Conservation (phyloP, 805 yeast genomes). For the Kluyveromyces starmeri region DNA sequence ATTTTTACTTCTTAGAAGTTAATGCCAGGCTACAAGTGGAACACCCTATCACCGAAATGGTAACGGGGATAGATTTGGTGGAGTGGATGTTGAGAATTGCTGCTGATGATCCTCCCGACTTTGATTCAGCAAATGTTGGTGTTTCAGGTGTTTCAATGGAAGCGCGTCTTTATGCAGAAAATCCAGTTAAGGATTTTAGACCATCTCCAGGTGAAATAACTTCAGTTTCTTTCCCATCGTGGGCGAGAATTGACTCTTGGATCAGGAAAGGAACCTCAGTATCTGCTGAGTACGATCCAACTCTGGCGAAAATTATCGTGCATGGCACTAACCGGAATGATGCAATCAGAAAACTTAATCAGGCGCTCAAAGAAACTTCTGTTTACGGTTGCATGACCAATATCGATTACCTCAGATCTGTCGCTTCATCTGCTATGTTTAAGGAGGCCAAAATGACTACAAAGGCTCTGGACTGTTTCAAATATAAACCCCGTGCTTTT, state of each 20-base stretch:
- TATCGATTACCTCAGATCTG: conserved; percentile 78
- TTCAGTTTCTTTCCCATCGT: conserved; percentile 73
- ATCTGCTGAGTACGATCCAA: conserved; percentile 93
- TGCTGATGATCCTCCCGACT: conserved; percentile 80
- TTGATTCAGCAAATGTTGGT: conserved; percentile 41
- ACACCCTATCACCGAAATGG: conserved; percentile 98
- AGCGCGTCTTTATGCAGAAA: conserved; percentile 93
- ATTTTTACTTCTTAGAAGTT: conserved; percentile 91
- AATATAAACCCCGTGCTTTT: conserved; percentile 73
- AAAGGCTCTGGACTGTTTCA: conserved; percentile 73
- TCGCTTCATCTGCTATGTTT: conserved; percentile 80
- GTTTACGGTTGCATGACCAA: conserved; percentile 86
- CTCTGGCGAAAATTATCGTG: conserved; percentile 91
- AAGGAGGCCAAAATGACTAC: conserved; percentile 78
- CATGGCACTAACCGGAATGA: conserved; percentile 85
- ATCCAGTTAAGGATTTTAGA: conserved; percentile 88
- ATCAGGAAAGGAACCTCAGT: conserved; percentile 77
- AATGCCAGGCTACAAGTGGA: conserved; percentile 99
- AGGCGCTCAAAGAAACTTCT: conserved; percentile 78
- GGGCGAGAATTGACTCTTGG: conserved; percentile 97
- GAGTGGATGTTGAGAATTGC: conserved; percentile 96
- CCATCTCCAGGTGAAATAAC: conserved; percentile 95
- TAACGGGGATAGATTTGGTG: conserved; percentile 88
- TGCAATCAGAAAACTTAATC: conserved; percentile 65
- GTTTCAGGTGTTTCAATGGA: conserved; percentile 91